Percentiles rank a stretch among this genome's conserved stretches.
phyloP scores from a whole-genome alignment of 2,329 filamentous ascomycete genomes.

The Boeremia lycopersici region DNA sequence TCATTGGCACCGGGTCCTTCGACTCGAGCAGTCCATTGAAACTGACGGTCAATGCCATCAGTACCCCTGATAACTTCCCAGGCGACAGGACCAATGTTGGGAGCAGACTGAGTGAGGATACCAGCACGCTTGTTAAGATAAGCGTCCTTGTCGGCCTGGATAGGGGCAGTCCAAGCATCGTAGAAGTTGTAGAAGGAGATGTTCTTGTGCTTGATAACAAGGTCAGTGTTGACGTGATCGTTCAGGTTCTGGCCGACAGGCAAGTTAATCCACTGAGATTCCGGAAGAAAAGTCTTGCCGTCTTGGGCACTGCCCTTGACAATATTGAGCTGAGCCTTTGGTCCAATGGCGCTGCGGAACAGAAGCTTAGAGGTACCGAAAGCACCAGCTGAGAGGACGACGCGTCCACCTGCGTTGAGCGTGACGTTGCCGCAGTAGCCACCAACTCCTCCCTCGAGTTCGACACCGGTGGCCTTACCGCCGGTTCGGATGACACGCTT shows the following conservation, averaged over 20 bases:
- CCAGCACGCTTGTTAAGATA: constrained; percentile 59
- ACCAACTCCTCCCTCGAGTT: constrained; percentile 67
- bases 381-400: constrained; percentile 70
- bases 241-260: constrained; percentile 59
- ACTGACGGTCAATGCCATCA: constrained; percentile 66
- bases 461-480: constrained; percentile 68
- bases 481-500: constrained; percentile 68
- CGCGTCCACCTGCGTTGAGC: constrained; percentile 65
- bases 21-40: constrained; percentile 71
- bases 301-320: constrained; percentile 53
- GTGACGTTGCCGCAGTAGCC: constrained; percentile 66
- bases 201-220: constrained; percentile 58
- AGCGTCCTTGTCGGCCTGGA: constrained; percentile 46
- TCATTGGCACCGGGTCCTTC: constrained; percentile 58
- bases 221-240: constrained; percentile 64
- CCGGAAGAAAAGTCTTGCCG: constrained; percentile 51
- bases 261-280: constrained; percentile 57
- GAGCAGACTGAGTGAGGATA: constrained; percentile 67
- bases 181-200: constrained; percentile 70
- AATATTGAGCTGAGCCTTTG: constrained; percentile 54
- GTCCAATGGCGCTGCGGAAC: constrained; percentile 72
- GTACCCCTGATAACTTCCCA: constrained; percentile 63
- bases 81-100: constrained; percentile 68
- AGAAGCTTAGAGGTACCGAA: constrained; percentile 74
- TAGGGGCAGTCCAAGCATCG: constrained; percentile 59